These are phyloP conservation scores for Saccharomyces hybrid DNA, from an alignment of 1,139 yeast species.

Conservation along the genomic window DNA sequence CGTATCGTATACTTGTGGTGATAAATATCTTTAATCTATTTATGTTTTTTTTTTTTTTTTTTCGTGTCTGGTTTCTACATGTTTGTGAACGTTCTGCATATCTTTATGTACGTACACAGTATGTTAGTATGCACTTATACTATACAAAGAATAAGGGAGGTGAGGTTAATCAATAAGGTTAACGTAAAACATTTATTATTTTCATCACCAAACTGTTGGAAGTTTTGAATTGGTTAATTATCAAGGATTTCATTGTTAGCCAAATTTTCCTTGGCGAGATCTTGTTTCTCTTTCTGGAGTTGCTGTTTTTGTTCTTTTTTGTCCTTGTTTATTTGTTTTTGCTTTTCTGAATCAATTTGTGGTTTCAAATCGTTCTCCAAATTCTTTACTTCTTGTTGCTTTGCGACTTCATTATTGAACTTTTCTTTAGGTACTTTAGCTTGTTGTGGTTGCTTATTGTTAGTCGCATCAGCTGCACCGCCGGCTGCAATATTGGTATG, in stretches of 20 bases:
- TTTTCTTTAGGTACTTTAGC: conserved; percentile 16
- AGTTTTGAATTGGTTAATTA: neutral
- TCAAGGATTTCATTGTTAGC: neutral
- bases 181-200: neutral
- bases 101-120: neutral
- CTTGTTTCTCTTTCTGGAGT: neutral
- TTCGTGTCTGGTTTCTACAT: neutral
- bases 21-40: neutral
- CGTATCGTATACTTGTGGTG: neutral
- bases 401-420: conserved; percentile 26
- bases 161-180: neutral
- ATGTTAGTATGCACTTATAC: neutral
- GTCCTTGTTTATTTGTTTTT: neutral
- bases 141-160: neutral
- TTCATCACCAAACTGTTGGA: neutral
- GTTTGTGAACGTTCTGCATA: conserved; percentile 1
- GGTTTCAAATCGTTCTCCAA: conserved; percentile 23
- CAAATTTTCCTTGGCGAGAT: neutral
- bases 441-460: conserved; percentile 7
- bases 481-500: conserved; percentile 1
- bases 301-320: neutral
- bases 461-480: conserved; percentile 6
- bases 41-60: neutral
- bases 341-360: conserved; percentile 4
- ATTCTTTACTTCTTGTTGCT: conserved; percentile 30